A percentile compares a stretch with the other conserved stretches of the same genome.
phyloP scores from a whole-genome alignment of 805 yeast genomes.

The Yarrowia keelungensis region DNA sequence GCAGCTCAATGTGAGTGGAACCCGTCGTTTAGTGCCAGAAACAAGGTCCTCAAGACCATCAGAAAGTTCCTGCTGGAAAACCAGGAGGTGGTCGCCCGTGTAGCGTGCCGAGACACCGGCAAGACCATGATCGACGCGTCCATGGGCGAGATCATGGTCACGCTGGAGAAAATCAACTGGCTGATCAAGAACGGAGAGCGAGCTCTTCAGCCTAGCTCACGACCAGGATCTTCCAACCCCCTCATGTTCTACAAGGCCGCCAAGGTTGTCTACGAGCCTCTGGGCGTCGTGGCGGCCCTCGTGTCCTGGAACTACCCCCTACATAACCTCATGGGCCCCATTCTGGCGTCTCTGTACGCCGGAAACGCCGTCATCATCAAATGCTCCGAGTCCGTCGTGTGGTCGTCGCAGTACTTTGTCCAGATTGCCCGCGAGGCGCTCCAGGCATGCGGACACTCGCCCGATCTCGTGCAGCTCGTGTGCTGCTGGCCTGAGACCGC shows the following conservation, averaged over 20 bases:
- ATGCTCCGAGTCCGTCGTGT: slow-evolving; percentile 94
- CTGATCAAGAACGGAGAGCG: slow-evolving; percentile 79
- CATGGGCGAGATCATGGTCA: slow-evolving; percentile 88
- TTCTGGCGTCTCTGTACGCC: slow-evolving; percentile 84
- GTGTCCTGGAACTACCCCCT: slow-evolving; percentile 98
- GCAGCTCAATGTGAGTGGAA: slow-evolving; percentile 63
- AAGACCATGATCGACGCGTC: slow-evolving; percentile 95
- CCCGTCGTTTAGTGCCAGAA: slow-evolving; percentile 67
- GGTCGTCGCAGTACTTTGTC: slow-evolving; percentile 87
- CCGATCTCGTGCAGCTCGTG: slow-evolving; percentile 83
- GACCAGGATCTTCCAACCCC: slow-evolving; percentile 88
- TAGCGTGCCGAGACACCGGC: slow-evolving; percentile 96
- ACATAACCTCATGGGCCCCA: slow-evolving; percentile 92
- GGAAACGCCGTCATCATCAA: slow-evolving; percentile 92
- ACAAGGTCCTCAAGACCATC: slow-evolving; percentile 73
- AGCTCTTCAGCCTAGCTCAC: slow-evolving; percentile 69
- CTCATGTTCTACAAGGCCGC: slow-evolving; percentile 91
- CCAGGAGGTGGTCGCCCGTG: slow-evolving; percentile 85
- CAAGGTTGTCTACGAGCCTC: slow-evolving; percentile 90
- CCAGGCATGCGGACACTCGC: slow-evolving; percentile 74
- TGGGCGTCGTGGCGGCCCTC: slow-evolving; percentile 86
- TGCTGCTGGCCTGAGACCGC: slow-evolving; percentile 92
- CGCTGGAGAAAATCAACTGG: slow-evolving; percentile 93
- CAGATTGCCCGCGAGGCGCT: slow-evolving; percentile 75
- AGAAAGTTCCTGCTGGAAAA: slow-evolving; percentile 74